phyloP scores from a whole-genome alignment of 2,329 filamentous ascomycete species.

The Aspergillus texensis region DNA sequence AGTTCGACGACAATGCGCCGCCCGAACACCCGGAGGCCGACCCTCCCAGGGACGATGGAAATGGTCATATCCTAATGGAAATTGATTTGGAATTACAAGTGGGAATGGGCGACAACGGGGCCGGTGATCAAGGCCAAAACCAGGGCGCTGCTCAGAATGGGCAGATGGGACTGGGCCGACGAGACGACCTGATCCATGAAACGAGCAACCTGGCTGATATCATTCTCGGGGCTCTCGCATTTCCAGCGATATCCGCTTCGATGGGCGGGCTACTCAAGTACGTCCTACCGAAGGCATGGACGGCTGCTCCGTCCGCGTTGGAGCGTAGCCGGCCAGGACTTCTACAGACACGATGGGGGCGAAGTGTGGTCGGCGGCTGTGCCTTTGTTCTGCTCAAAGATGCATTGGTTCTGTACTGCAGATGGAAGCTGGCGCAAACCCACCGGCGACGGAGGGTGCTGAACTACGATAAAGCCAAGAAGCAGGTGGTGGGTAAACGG shows the following conservation, averaged over 20 bases:
- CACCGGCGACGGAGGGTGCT: conserved; percentile 51
- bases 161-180: conserved; percentile 38
- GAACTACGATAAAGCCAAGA: conserved; percentile 49
- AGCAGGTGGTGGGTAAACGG: conserved; percentile 31
- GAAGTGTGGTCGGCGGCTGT: conserved; percentile 85
- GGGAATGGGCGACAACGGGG: neutral
- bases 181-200: conserved; percentile 55
- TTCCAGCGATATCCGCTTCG: conserved; percentile 77
- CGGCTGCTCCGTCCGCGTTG: conserved; percentile 46
- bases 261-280: conserved; percentile 75
- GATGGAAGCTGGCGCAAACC: conserved; percentile 51
- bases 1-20: conserved; percentile 37
- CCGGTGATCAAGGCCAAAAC: conserved; percentile 23
- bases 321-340: conserved; percentile 61
- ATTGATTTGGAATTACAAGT: conserved; percentile 55
- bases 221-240: conserved; percentile 71
- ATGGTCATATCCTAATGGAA: conserved; percentile 51
- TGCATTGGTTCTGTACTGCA: conserved; percentile 61
- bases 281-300: conserved; percentile 70
- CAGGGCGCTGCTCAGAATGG: conserved; percentile 24
- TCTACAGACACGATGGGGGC: conserved; percentile 82
- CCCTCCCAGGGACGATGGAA: conserved; percentile 30
- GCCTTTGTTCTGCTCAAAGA: conserved; percentile 84
- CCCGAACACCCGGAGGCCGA: conserved; percentile 37
- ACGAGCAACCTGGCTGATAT: conserved; percentile 60